A percentile compares a stretch with the other conserved stretches of the same genome.
Evolutionary conservation across 1,284 basidiomycete genomes (phyloP).

Genomic region (Ustilago lituana): DNA sequence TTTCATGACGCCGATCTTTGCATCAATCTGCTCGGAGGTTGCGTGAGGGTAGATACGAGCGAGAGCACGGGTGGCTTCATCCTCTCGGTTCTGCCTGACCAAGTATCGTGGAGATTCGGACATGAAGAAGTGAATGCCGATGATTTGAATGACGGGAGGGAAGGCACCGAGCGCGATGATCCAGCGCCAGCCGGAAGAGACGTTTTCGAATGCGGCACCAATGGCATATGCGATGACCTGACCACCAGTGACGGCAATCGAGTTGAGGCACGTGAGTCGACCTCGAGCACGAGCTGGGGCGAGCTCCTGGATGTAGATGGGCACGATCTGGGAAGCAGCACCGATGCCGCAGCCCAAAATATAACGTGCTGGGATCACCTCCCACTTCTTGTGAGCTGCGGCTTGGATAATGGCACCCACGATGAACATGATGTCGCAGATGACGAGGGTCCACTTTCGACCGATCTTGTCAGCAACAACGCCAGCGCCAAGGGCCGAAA

Average conservation of each 20-base stretch:
- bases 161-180: conserved; percentile 68
- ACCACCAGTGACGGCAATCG: conserved; percentile 67
- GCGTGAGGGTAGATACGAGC: conserved; percentile 57
- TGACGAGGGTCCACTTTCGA: conserved; percentile 66
- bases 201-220: conserved; percentile 53
- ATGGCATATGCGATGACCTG: conserved; percentile 68
- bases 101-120: conserved; percentile 68
- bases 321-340: conserved; percentile 66
- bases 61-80: conserved; percentile 61
- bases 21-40: conserved; percentile 63
- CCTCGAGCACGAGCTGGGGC: conserved; percentile 68
- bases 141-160: conserved; percentile 64
- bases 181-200: conserved; percentile 67
- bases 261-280: conserved; percentile 68
- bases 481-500: conserved; percentile 64
- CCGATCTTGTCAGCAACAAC: conserved; percentile 66
- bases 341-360: conserved; percentile 68
- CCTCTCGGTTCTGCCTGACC: conserved; percentile 58
- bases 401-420: conserved; percentile 68
- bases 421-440: conserved; percentile 58
- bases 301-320: conserved; percentile 68
- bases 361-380: conserved; percentile 67
- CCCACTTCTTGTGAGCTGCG: conserved; percentile 63
- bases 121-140: conserved; percentile 65
- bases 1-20: conserved; percentile 67